Evolutionary conservation across 257 asterid species (phyloP), one percentile per base, ranked within the genome.

Genomic region (Solanum pimpinellifolium): DNA sequence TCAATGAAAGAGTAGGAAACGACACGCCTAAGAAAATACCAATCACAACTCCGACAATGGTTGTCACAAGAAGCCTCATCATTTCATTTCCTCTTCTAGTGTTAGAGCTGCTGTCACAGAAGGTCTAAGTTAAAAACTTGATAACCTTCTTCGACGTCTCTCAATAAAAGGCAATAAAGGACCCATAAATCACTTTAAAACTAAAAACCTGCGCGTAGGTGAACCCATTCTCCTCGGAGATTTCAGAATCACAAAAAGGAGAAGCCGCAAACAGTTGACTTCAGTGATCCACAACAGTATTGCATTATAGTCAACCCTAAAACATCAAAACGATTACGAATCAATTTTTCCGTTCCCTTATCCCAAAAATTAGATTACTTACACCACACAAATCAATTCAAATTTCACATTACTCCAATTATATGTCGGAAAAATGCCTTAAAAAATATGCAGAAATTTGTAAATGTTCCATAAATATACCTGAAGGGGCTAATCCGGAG

Each of bases 1-100:
- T 85, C 86, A 92, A 74, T 75, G 97, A 86, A 77, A 92, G 89
- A 65, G 95, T 84, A 20, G 98, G 99, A 88, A 93, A 94, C 16
- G 98, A 94, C 91, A 92, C 96, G 29, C 98, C 99, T 88, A 97
- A 85, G 88, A 93, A 93, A 93, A 94, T 95, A 85, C 98, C 99
- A 85, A 93, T 86, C 66, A 95, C 91, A 83, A 93, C 88, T 80
- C 98, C 99, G 78, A 92, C 93, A n/a, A 94, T 87, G 70, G 98
- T 93, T 23, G 98, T 94, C 33, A 93, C 84, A 41, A 94, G 87
- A 23, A 96, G 91, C 93, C 95, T 92, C 99, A 94, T 94, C 18
- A 92, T 92, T 89, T 93, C 98, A 78, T 93, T 93, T 62, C 97
- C 90, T 89, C 95, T 92, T 88, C 96, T 92, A 33, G 47, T 52